phyloP scores from a whole-genome alignment of 257 asterid genomes.

The Phtheirospermum japonicum region DNA sequence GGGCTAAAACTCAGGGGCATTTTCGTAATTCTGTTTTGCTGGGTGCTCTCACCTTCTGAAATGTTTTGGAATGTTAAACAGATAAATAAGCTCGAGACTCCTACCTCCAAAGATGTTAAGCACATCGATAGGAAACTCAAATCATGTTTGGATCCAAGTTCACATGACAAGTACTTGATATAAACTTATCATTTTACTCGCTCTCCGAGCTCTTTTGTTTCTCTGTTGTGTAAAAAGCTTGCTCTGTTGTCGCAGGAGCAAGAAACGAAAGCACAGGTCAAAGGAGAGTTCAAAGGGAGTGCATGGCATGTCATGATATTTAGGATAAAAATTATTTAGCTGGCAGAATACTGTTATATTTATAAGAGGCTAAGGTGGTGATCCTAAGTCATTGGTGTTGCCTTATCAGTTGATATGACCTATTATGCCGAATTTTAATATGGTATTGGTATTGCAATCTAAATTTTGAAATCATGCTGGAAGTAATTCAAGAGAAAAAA shows the following conservation, averaged over 20 bases:
- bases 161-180: slow-evolving; percentile 79
- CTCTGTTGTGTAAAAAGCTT: neutral
- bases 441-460: neutral
- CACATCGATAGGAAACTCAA: slow-evolving; percentile 96
- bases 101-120: slow-evolving; percentile 77
- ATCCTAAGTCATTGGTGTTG: neutral
- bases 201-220: neutral
- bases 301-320: slow-evolving; percentile 21
- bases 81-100: slow-evolving; percentile 80
- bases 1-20: too few relatives aligned
- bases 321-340: neutral
- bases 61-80: slow-evolving; percentile 33
- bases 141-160: slow-evolving; percentile 86
- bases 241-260: slow-evolving; percentile 61
- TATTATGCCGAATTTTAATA: neutral
- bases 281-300: slow-evolving; percentile 48
- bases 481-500: neutral
- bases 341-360: neutral
- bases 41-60: slow-evolving; percentile 8
- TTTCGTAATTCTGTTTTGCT: neutral
- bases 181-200: slow-evolving; percentile 14
- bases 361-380: slow-evolving; percentile 1
- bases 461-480: slow-evolving; percentile 2
- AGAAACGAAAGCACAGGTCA: slow-evolving; percentile 89
- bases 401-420: neutral